Conservation (phyloP, 805 yeast genomes). For the Pichia pseudocactophila region DNA sequence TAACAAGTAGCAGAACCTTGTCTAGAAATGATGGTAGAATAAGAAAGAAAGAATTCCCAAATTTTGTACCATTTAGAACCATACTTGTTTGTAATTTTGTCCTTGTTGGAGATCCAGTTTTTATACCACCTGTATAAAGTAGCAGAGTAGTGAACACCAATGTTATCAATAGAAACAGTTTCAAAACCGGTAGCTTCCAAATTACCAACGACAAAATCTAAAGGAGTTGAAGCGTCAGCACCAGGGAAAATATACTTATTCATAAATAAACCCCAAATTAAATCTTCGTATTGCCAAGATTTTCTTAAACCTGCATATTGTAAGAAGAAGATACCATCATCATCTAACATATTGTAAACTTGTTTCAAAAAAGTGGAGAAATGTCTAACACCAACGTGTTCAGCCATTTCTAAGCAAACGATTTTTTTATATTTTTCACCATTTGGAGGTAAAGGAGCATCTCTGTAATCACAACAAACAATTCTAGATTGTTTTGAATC, state of each 20-base stretch:
- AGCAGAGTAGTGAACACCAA: slow-evolving; percentile 88
- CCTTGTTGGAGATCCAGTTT: slow-evolving; percentile 84
- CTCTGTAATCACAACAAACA: slow-evolving; percentile 83
- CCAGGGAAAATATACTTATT: slow-evolving; percentile 96
- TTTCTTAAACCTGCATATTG: slow-evolving; percentile 90
- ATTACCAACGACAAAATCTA: slow-evolving; percentile 67
- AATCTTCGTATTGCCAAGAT: slow-evolving; percentile 90
- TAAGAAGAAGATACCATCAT: slow-evolving; percentile 79
- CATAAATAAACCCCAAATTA: slow-evolving; percentile 92
- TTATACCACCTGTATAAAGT: slow-evolving; percentile 92
- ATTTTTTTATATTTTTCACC: slow-evolving; percentile 67
- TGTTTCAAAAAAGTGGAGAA: slow-evolving; percentile 67
- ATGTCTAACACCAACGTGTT: slow-evolving; percentile 89
- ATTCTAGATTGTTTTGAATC: slow-evolving; percentile 61
- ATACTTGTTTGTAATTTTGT: slow-evolving; percentile 65
- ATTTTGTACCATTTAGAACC: slow-evolving; percentile 88
- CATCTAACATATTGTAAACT: slow-evolving; percentile 81
- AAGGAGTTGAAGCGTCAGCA: slow-evolving; percentile 93
- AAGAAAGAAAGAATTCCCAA: slow-evolving; percentile 86
- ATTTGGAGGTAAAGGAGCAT: slow-evolving; percentile 65
- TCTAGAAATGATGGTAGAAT: slow-evolving; percentile 76
- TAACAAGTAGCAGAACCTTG: slow-evolving; percentile 90
- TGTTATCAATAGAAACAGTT: slow-evolving; percentile 72
- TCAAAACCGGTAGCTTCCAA: slow-evolving; percentile 84
- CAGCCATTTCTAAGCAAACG: slow-evolving; percentile 91